Evolutionary conservation across 345 rosid species (phyloP), one percentile per base, ranked within the genome.

Genomic region (Arabis alpina): DNA sequence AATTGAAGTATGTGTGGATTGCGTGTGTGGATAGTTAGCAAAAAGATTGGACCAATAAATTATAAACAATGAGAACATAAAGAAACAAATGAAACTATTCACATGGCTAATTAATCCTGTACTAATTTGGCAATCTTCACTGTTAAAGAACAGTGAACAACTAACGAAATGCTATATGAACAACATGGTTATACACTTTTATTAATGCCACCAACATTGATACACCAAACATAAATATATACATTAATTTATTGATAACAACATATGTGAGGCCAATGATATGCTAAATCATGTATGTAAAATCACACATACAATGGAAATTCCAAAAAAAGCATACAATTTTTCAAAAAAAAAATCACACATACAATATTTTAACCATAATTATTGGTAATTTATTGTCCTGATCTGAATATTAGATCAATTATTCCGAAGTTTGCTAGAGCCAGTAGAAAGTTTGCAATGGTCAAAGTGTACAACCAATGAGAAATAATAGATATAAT

Each of bases 121-220:
- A 15, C 57, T 69, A 68, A 41, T 62, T 76, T 69, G 79, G 71
- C 71, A 49, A 76, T 40, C 23, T 64, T 12, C 61, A 76, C 79
- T 76, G 71, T 76, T 55, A 13, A 23, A 24, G 0, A 64, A 64
- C 71, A 76, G 79, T 76, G 55, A 70, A 76, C 56, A 70, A 63
- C 79, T 55, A 76, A 76, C 75, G 79, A 63, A 61, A 51, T 25
- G 39, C 60, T 75, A 40, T 75, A 40, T 69, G 71, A 70, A 70
- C 71, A 28, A 70, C 55, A 64, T 55, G 50, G 56, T 27, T 48
- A 37, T 56, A 54, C 12, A 63, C 55, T 57, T 54, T 69, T 66
- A 45, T 69, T 66, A 45, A 50, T 62, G 39, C 68, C 30, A 54
- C 70, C 65, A 61, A 68, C 70, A 27, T 61, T 68, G 44, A 52